Conservation (phyloP, 108 stramenopile genomes). For the Phaeodactylum tricornutum region DNA sequence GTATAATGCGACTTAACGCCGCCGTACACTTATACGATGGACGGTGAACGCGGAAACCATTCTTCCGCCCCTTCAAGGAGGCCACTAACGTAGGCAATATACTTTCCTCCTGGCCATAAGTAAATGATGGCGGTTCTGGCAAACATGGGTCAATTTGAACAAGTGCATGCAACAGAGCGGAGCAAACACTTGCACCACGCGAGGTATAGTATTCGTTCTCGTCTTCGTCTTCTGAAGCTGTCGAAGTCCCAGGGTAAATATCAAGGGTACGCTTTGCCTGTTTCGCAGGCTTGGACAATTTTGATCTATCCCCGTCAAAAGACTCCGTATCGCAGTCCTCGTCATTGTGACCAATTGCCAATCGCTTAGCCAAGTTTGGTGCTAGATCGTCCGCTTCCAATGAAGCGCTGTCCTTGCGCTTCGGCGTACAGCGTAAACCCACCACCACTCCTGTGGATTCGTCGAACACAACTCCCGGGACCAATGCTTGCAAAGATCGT, state of each 20-base stretch:
- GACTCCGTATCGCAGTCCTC: background rate
- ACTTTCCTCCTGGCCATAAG: slow-evolving; percentile 16
- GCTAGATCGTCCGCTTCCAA: slow-evolving; percentile 32
- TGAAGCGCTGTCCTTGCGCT: background rate
- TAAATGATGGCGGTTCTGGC: slow-evolving; percentile 54
- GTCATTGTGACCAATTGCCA: slow-evolving; percentile 42
- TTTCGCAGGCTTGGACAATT: background rate
- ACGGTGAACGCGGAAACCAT: slow-evolving; percentile 28
- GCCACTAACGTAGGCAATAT: slow-evolving; percentile 9
- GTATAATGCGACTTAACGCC: background rate
- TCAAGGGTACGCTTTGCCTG: slow-evolving; percentile 11
- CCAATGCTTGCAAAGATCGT: slow-evolving; percentile 43
- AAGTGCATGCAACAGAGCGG: slow-evolving; percentile 70
- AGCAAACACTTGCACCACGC: slow-evolving; percentile 68
- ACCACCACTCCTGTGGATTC: slow-evolving; percentile 55
- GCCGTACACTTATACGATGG: slow-evolving; percentile 39
- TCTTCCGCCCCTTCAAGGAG: slow-evolving; percentile 24
- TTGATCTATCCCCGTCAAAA: background rate
- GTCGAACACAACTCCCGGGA: slow-evolving; percentile 60
- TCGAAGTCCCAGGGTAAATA: slow-evolving; percentile 45
- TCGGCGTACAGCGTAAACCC: slow-evolving; percentile 14
- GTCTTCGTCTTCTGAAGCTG: slow-evolving; percentile 62
- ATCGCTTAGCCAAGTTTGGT: slow-evolving; percentile 57
- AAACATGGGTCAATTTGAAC: slow-evolving; percentile 71
- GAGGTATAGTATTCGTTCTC: slow-evolving; percentile 62